Percentiles rank a stretch among this genome's conserved stretches.
Evolutionary conservation across 2,329 filamentous ascomycete species (phyloP).

Genomic region (Parastagonospora nodorum): DNA sequence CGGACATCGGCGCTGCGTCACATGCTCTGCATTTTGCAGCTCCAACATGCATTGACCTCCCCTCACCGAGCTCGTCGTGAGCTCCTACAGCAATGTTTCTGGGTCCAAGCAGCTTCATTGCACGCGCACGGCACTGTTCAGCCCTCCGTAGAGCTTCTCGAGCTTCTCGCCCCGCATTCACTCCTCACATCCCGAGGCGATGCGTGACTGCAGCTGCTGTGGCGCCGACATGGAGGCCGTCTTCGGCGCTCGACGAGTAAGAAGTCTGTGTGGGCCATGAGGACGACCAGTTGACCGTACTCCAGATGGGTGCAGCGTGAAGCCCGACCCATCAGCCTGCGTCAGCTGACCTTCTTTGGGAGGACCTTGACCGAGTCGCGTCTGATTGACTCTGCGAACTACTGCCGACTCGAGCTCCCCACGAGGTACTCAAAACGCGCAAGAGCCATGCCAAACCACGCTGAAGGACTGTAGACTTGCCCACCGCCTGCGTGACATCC

Average conservation of each 20-base stretch:
- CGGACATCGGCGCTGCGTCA: conserved; percentile 14
- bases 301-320: conserved; percentile 88
- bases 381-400: conserved; percentile 93
- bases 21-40: conserved; percentile 9
- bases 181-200: conserved; percentile 4
- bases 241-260: conserved; percentile 65
- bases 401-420: conserved; percentile 92
- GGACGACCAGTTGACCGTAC: conserved; percentile 9
- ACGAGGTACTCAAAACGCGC: conserved; percentile 63
- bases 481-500: conserved; percentile 95
- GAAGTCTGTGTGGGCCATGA: conserved; percentile 14
- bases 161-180: conserved; percentile 13
- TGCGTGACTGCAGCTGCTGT: conserved; percentile 34
- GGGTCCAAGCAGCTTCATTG: conserved; percentile 7
- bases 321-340: conserved; percentile 91
- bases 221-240: conserved; percentile 63
- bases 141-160: conserved; percentile 14
- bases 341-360: conserved; percentile 96
- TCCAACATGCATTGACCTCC: conserved; percentile 11
- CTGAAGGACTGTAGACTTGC: conserved; percentile 66
- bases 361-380: conserved; percentile 88
- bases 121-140: conserved; percentile 7
- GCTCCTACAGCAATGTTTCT: conserved; percentile 26
- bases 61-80: conserved; percentile 13
- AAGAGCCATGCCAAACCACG: background rate